These are phyloP conservation scores for Geosmithia morbida DNA, from an alignment of 2,329 filamentous ascomycete genomes.

Conservation along the genomic window DNA sequence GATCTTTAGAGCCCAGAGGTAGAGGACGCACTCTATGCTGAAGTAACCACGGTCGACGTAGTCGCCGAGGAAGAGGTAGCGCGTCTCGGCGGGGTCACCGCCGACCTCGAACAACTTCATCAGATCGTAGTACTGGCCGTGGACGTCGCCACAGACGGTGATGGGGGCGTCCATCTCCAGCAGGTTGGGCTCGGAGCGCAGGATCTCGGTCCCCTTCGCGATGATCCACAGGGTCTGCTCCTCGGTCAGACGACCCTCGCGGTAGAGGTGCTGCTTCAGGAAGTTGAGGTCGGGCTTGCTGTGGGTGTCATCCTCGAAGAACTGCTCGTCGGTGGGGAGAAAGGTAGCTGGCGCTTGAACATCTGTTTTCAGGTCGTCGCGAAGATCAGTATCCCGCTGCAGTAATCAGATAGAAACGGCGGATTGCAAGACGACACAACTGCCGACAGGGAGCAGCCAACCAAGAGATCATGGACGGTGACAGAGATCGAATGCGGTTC, in stretches of 20 bases:
- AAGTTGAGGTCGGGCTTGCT: slow-evolving; percentile 87
- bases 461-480: too few relatives aligned
- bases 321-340: slow-evolving; percentile 85
- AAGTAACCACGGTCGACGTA: slow-evolving; percentile 98
- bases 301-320: slow-evolving; percentile 75
- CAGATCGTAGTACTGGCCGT: slow-evolving; percentile 97
- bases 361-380: too few relatives aligned
- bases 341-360: slow-evolving; percentile 94
- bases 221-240: slow-evolving; percentile 97
- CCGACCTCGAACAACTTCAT: slow-evolving; percentile 99
- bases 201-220: slow-evolving; percentile 69
- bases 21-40: slow-evolving; percentile 97
- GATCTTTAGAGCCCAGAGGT: slow-evolving; percentile 96
- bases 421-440: slow-evolving; percentile 1
- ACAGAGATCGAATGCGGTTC: too few relatives aligned
- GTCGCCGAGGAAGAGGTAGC: slow-evolving; percentile 94
- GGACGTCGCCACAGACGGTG: slow-evolving; percentile 94
- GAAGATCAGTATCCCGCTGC: too few relatives aligned
- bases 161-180: slow-evolving; percentile 99
- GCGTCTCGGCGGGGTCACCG: slow-evolving; percentile 87
- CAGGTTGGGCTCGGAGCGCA: slow-evolving; percentile 84
- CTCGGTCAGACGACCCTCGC: slow-evolving; percentile 90
- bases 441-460: not conserved
- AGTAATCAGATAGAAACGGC: not conserved
- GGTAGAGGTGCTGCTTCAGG: slow-evolving; percentile 96